phyloP scores from a whole-genome alignment of 1,139 yeast species.

The Wickerhamomyces sp. region DNA sequence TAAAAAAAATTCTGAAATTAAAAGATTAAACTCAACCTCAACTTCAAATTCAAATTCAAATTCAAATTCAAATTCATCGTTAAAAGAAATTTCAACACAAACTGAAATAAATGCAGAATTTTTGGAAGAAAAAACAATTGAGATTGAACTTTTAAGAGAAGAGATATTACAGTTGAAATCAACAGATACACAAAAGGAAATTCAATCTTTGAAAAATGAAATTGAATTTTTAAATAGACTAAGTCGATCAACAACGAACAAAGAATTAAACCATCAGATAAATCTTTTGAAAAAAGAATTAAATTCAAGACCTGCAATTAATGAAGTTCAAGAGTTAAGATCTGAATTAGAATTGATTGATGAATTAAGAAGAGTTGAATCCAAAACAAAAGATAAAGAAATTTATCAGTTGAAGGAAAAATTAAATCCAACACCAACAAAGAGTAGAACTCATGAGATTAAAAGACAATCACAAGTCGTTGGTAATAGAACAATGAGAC shows the following conservation, averaged over 20 bases:
- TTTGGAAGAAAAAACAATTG: slow-evolving; percentile 25
- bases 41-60: slow-evolving; percentile 31
- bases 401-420: slow-evolving; percentile 16
- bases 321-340: slow-evolving; percentile 18
- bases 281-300: slow-evolving; percentile 20
- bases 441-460: slow-evolving; percentile 2
- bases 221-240: slow-evolving; percentile 4
- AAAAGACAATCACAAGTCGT: slow-evolving; percentile 1
- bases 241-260: slow-evolving; percentile 12
- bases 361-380: slow-evolving; percentile 18
- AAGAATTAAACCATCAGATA: slow-evolving; percentile 18
- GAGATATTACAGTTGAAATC: slow-evolving; percentile 24
- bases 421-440: slow-evolving; percentile 5
- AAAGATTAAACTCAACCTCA: too few species aligned
- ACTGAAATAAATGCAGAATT: slow-evolving; percentile 5
- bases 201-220: slow-evolving; percentile 10
- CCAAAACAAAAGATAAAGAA: slow-evolving; percentile 19
- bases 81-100: background rate
- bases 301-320: slow-evolving; percentile 13
- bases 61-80: slow-evolving; percentile 23
- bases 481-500: slow-evolving; percentile 5
- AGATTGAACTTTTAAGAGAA: slow-evolving; percentile 22
- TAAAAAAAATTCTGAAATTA: too few species aligned
- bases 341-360: slow-evolving; percentile 19
- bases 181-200: slow-evolving; percentile 7